Conservation (phyloP, 192 early-diverging fungal genomes). For the Podila horticola region DNA sequence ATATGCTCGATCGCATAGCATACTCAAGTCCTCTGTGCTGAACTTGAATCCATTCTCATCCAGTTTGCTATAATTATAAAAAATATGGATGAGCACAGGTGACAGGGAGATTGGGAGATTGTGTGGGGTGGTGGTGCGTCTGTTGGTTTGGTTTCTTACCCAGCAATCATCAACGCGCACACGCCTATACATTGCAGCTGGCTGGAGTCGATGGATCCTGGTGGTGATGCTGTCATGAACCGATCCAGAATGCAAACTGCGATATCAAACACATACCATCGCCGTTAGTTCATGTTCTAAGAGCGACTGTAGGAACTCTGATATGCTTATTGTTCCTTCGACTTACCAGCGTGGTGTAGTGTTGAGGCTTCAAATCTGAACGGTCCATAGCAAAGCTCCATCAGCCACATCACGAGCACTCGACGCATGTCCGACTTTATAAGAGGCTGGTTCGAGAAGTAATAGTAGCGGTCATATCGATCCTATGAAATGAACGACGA, state of each 20-base stretch:
- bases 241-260: constrained; percentile 42
- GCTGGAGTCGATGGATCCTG: not conserved
- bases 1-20: constrained; percentile 15
- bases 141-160: constrained; percentile 12
- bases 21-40: constrained; percentile 14
- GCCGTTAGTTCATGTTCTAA: not conserved
- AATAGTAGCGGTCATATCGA: constrained; percentile 35
- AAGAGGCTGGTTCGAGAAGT: constrained; percentile 5
- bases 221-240: constrained; percentile 1
- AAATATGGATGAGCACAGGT: not conserved
- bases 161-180: constrained; percentile 42
- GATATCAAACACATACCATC: not conserved
- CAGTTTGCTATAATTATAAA: constrained; percentile 29
- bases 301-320: too few relatives aligned
- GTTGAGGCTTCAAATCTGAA: constrained; percentile 14
- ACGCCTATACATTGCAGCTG: constrained; percentile 29
- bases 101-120: not conserved
- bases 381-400: constrained; percentile 24
- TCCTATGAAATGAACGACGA: not conserved
- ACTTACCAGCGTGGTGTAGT: constrained; percentile 25
- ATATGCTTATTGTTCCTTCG: not conserved
- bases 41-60: constrained; percentile 17
- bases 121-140: not conserved
- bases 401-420: constrained; percentile 26
- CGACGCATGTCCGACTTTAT: constrained; percentile 1